These are phyloP conservation scores for Blastocystis sp. DNA, from an alignment of 352 stramenopile genomes.

Conservation along the genomic window DNA sequence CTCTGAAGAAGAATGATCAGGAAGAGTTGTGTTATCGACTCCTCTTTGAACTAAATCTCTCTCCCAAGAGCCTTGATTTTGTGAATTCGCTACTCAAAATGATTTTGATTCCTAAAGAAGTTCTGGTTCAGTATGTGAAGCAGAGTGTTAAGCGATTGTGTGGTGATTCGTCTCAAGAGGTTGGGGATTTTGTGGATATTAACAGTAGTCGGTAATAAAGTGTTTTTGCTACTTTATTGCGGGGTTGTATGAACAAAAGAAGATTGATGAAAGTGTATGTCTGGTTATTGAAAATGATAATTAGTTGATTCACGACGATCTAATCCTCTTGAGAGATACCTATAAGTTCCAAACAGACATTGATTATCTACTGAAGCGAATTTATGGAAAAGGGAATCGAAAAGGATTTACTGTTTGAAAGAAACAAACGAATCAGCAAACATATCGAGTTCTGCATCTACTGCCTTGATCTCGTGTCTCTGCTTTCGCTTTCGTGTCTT, in stretches of 20 bases:
- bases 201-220: not conserved
- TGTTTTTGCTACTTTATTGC: constrained; percentile 15
- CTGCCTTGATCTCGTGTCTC: not conserved
- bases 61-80: not conserved
- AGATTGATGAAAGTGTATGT: constrained; percentile 2
- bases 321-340: constrained; percentile 13
- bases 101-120: not conserved
- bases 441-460: constrained; percentile 41
- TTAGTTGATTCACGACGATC: constrained; percentile 33
- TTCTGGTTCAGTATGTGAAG: not conserved
- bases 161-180: not conserved
- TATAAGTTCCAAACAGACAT: not conserved
- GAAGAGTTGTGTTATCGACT: not conserved
- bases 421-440: constrained; percentile 45
- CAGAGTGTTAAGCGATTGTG: not conserved
- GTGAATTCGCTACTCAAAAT: not conserved
- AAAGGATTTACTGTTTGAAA: not conserved
- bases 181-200: not conserved
- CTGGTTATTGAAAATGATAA: not conserved
- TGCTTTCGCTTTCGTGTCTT: constrained; percentile 31
- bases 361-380: not conserved
- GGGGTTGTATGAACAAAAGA: not conserved
- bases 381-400: constrained; percentile 2
- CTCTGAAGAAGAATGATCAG: not conserved
- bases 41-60: not conserved